These are phyloP conservation scores for Skeletonema grethae DNA, from an alignment of 108 stramenopile species.

Conservation along the genomic window DNA sequence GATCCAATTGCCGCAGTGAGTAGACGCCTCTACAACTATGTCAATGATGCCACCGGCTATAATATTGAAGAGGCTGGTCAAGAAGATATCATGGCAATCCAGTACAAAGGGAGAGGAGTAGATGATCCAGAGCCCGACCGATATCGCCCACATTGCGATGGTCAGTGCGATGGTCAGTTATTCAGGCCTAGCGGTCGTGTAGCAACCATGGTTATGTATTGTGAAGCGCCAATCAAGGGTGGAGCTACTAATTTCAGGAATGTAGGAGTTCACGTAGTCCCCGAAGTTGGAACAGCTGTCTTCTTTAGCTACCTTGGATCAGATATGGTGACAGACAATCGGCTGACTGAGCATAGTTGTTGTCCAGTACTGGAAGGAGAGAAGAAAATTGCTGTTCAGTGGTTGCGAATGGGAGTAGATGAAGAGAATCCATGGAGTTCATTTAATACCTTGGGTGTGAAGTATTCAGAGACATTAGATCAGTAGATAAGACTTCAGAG, in stretches of 20 bases:
- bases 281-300: slow-evolving; percentile 65
- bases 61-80: slow-evolving; percentile 68
- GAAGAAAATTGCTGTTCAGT: slow-evolving; percentile 84
- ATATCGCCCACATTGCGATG: slow-evolving; percentile 94
- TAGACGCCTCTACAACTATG: slow-evolving; percentile 70
- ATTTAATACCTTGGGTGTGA: slow-evolving; percentile 74
- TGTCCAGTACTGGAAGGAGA: slow-evolving; percentile 89
- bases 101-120: slow-evolving; percentile 73
- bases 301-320: slow-evolving; percentile 87
- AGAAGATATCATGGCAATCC: slow-evolving; percentile 87
- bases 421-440: slow-evolving; percentile 77
- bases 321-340: slow-evolving; percentile 66
- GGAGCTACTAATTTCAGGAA: slow-evolving; percentile 91
- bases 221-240: slow-evolving; percentile 72
- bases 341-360: slow-evolving; percentile 83
- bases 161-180: slow-evolving; percentile 72
- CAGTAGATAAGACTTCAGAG: not conserved
- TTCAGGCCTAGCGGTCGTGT: slow-evolving; percentile 79
- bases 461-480: slow-evolving; percentile 11
- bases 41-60: slow-evolving; percentile 74
- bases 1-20: slow-evolving; percentile 66
- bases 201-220: slow-evolving; percentile 94
- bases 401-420: slow-evolving; percentile 89
- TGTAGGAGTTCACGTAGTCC: slow-evolving; percentile 75
- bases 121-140: slow-evolving; percentile 73